A percentile compares a stretch with the other conserved stretches of the same genome.
These are phyloP conservation scores for Takashimella tepidaria DNA, from an alignment of 1,284 basidiomycete genomes.

Conservation along the genomic window DNA sequence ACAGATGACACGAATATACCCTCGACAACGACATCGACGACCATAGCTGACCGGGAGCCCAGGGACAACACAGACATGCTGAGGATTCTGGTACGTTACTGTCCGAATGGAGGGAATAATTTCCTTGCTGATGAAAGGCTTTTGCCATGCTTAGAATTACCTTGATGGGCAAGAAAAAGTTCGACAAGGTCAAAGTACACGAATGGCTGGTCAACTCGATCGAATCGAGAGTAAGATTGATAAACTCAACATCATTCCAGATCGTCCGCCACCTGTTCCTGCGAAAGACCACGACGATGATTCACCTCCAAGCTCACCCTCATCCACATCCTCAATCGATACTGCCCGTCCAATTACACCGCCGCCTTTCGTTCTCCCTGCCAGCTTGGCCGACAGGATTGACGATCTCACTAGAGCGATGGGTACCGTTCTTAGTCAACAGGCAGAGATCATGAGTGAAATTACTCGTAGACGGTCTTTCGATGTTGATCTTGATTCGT, in stretches of 20 bases:
- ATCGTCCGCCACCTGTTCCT: conserved; percentile 36
- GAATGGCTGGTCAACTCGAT: conserved; percentile 38
- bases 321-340: conserved; percentile 24
- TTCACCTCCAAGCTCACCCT: conserved; percentile 13
- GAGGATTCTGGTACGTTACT: neutral
- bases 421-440: conserved; percentile 35
- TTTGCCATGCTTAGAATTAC: conserved; percentile 25
- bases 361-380: conserved; percentile 28
- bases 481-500: conserved; percentile 21
- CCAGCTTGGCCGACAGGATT: conserved; percentile 25
- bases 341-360: conserved; percentile 41
- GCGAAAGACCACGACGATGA: conserved; percentile 29
- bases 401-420: conserved; percentile 38
- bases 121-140: conserved; percentile 20
- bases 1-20: neutral
- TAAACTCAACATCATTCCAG: conserved; percentile 26
- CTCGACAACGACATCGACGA: neutral
- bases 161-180: conserved; percentile 41
- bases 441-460: conserved; percentile 31
- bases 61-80: neutral
- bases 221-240: conserved; percentile 41
- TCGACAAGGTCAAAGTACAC: conserved; percentile 30
- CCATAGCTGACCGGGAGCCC: neutral
- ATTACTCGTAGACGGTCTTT: conserved; percentile 16
- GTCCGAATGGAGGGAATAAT: conserved; percentile 14